Evolutionary conservation across 192 early-diverging fungal genomes (phyloP), one percentile per base, ranked within the genome.

Genomic region (Diversispora epigaea): DNA sequence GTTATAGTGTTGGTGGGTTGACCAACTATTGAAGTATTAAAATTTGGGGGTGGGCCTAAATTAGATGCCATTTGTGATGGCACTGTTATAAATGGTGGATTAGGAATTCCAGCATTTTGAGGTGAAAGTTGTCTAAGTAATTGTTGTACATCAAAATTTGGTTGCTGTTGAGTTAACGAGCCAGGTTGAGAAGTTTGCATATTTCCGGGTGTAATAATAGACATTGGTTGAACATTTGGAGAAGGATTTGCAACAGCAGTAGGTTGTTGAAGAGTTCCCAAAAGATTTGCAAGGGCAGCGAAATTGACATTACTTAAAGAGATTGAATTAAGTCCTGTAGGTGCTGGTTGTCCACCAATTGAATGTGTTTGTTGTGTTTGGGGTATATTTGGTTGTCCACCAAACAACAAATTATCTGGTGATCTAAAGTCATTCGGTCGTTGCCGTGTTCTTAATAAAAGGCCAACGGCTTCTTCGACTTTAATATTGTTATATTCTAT

Each of bases 401-500:
- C 71, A 12, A 77, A n/a, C 21, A 75, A 62, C 21, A 65, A 19
- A 65, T 63, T 75, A 54, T 75, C 73, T 65, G 62, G 49, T 43
- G 44, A 12, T 62, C 58, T 47, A 19, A 65, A 41, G 9, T 66
- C 49, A 52, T 11, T 21, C 10, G 70, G 60, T 3, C 19, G 40
- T 73, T 73, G 71, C 8, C 67, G 69, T 11, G 76, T 43, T 9
- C 76, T 49, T 25, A 72, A 66, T 14, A 77, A 32, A 32, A 77
- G 47, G 17, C 60, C 71, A 39, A 77, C 76, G 14, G 70, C 76
- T 62, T 77, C 76, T 8, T 77, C 76, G 19, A 77, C 56, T 52
- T 54, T 77, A 71, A 77, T 77, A 52, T 65, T 77, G 32, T 77
- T 66, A 49, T 77, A 77, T 63, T 77, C 76, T 77, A 32, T 32